Base-by-base conservation (phyloP, 495 filamentous ascomycete genomes). In the Haplographium delicatum region DNA sequence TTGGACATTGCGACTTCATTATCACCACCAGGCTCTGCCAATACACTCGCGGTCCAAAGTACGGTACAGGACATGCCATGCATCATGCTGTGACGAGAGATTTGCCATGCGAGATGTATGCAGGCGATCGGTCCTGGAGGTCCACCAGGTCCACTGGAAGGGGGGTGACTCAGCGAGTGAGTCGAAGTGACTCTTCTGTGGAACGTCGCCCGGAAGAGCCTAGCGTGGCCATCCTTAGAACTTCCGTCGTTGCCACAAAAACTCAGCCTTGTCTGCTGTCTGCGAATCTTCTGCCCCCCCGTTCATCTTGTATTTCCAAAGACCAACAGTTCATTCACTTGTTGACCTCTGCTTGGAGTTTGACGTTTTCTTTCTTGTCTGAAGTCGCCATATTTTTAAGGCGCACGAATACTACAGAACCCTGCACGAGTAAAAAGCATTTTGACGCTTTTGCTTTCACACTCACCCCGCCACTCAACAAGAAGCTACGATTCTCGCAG, bases 341-440 rank as follows among this genome's bases (percentile, higher is more conserved):
- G 4, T 27, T 27, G 15, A 15, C 5, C 30, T 40, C 5, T 6
- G 31, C 33, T 37, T n/a, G n/a, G n/a, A n/a, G n/a, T n/a, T 25
- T 24, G 30, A 39, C 22, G 20, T 39, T 56, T 53, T 43, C 27
- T 46, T 58, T 50, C 34, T 16, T 41, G 11, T 63, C 31, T 40
- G 56, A 77, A 77, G 73, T 62, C 72, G 72, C 73, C 73, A 65
- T 77, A 75, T 77, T 77, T 75, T 56, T 65, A 67, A 74, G 74
- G 73, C 72, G 73, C 73, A 72, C 20, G 10, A 10, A 13, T 9
- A 11, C 16, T 33, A 16, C 22, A 51, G 20, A 20, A 43, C 40
- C 25, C 23, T 23, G 1, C 30, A 8, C 28, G 44, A 9, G 11
- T 22, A 19, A 45, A 1, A 16, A 45, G 4, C 1, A 33, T 11